Conservation (phyloP, 345 rosid species). For the Ceriops decandra region DNA sequence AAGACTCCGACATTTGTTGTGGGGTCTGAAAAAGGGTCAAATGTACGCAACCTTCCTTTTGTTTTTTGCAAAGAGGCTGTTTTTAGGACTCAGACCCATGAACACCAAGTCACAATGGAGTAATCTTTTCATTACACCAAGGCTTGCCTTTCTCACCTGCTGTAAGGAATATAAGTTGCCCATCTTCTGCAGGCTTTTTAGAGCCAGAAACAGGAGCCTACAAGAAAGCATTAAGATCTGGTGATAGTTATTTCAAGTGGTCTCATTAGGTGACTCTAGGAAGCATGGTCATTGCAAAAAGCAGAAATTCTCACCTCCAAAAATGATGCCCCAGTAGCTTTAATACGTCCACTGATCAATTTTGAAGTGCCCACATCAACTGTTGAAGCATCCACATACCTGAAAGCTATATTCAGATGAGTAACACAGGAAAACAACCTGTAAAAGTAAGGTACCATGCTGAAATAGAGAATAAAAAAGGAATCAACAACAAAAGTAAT, state of each 20-base stretch:
- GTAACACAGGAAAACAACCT: background rate
- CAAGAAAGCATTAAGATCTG: slow-evolving; percentile 8
- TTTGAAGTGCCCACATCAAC: slow-evolving; percentile 81
- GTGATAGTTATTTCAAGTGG: background rate
- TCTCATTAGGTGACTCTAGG: background rate
- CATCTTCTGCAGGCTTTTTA: slow-evolving; percentile 92
- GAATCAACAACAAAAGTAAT: background rate
- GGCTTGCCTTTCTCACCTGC: slow-evolving; percentile 45
- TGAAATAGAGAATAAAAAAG: background rate
- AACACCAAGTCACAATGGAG: too few relatives aligned
- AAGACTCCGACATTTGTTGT: too few relatives aligned
- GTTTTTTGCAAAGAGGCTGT: too few relatives aligned
- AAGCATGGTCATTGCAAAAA: background rate
- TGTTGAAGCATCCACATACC: slow-evolving; percentile 90
- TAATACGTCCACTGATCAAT: slow-evolving; percentile 50
- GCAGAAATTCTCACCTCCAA: slow-evolving; percentile 55
- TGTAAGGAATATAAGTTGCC: slow-evolving; percentile 80
- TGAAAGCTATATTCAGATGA: slow-evolving; percentile 20
- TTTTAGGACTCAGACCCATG: too few relatives aligned
- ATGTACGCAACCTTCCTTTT: too few relatives aligned
- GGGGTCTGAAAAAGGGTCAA: too few relatives aligned
- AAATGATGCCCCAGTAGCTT: slow-evolving; percentile 70
- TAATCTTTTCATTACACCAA: too few relatives aligned
- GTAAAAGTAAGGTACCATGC: background rate
- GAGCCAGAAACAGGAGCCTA: slow-evolving; percentile 98